These are phyloP conservation scores for Fomitopsis pulvina DNA, from an alignment of 768 basidiomycete genomes.

Conservation along the genomic window DNA sequence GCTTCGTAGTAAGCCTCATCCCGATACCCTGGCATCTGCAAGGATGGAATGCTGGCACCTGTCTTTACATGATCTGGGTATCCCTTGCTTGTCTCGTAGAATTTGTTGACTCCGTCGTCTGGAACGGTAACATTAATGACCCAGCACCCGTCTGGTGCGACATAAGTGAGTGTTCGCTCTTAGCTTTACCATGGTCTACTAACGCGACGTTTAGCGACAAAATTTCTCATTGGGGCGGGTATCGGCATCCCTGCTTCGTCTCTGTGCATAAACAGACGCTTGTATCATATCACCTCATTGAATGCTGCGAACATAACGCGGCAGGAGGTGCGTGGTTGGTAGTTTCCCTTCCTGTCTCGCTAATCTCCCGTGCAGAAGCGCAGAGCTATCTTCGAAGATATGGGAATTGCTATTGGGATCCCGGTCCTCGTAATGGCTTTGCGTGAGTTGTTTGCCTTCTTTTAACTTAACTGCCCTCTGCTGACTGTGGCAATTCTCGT, in stretches of 20 bases:
- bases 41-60: constrained; percentile 42
- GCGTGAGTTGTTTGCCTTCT: constrained; percentile 22
- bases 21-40: constrained; percentile 61
- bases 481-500: neutral
- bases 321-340: constrained; percentile 8
- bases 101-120: constrained; percentile 48
- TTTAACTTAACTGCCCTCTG: constrained; percentile 10
- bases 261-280: constrained; percentile 30
- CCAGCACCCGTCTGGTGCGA: constrained; percentile 56
- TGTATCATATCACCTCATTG: constrained; percentile 19
- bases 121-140: constrained; percentile 37
- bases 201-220: constrained; percentile 21
- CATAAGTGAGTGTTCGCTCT: constrained; percentile 37
- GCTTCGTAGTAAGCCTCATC: constrained; percentile 49
- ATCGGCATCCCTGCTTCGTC: constrained; percentile 28
- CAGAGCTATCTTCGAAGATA: constrained; percentile 20
- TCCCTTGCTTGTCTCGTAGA: constrained; percentile 30
- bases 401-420: constrained; percentile 24
- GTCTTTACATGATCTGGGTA: constrained; percentile 40
- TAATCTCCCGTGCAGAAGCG: constrained; percentile 14
- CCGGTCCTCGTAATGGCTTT: constrained; percentile 26
- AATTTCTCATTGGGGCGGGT: constrained; percentile 19
- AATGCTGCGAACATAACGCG: constrained; percentile 16
- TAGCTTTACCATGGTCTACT: neutral
- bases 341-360: neutral